phyloP scores from a whole-genome alignment of 371 early-diverging fungal genomes.

The Smittium culicis region DNA sequence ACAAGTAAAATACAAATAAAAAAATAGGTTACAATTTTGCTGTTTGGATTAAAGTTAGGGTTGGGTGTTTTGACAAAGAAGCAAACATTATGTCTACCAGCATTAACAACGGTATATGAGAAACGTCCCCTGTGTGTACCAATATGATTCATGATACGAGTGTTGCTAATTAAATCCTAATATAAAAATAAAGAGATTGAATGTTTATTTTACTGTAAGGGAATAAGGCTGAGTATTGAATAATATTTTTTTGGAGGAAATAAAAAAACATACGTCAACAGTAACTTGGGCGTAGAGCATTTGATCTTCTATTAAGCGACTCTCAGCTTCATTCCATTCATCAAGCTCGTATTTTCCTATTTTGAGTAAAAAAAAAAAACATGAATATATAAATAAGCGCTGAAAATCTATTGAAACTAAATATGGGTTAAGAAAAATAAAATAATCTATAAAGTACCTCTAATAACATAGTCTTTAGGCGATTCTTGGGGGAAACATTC shows the following conservation, averaged over 20 bases:
- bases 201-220: neutral
- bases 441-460: constrained; percentile 34
- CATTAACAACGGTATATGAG: constrained; percentile 70
- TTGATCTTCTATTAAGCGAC: constrained; percentile 52
- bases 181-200: constrained; percentile 11
- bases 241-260: neutral
- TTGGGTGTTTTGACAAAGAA: constrained; percentile 35
- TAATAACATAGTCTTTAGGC: constrained; percentile 75
- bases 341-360: constrained; percentile 67
- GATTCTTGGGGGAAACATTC: constrained; percentile 92
- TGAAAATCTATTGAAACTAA: neutral
- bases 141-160: constrained; percentile 56
- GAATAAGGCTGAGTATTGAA: too few relatives aligned
- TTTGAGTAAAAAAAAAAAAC: neutral
- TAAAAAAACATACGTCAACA: constrained; percentile 45
- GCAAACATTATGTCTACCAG: constrained; percentile 84
- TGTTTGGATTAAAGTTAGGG: constrained; percentile 3
- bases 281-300: constrained; percentile 53
- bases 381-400: neutral
- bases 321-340: constrained; percentile 49
- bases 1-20: too few relatives aligned
- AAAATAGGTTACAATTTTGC: constrained; percentile 6
- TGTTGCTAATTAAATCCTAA: constrained; percentile 32
- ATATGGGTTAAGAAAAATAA: neutral
- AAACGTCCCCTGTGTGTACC: constrained; percentile 58